These are phyloP conservation scores for Claviceps sp. DNA, from an alignment of 2,329 filamentous ascomycete species.

Conservation along the genomic window DNA sequence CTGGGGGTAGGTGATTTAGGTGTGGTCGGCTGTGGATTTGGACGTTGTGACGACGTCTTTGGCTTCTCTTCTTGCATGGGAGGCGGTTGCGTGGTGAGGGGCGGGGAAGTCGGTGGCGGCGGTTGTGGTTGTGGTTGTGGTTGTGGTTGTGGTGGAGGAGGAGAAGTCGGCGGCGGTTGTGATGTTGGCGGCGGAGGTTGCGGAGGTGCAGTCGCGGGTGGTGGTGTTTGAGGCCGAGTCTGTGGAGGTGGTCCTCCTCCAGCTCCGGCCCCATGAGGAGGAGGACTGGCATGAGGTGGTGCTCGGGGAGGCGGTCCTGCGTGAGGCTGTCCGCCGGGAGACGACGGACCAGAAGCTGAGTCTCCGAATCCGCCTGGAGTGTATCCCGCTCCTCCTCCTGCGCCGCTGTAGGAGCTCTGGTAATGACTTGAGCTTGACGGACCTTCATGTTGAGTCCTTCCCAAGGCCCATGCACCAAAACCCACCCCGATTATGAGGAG, in stretches of 20 bases:
- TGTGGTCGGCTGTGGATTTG: constrained; percentile 12
- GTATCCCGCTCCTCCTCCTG: constrained; percentile 9
- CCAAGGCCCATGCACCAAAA: constrained; percentile 58
- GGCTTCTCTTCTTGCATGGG: constrained; percentile 9
- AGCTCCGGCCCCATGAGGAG: not conserved
- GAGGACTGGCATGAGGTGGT: constrained; percentile 14
- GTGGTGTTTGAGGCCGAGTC: constrained; percentile 6
- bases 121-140: not conserved
- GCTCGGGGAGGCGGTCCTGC: constrained; percentile 14
- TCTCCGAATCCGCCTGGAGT: constrained; percentile 17
- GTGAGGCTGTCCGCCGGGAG: constrained; percentile 19
- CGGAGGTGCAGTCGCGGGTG: not conserved
- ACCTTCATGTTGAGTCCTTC: constrained; percentile 23
- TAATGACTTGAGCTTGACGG: constrained; percentile 9
- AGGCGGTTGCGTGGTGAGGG: not conserved
- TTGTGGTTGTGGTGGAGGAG: not conserved
- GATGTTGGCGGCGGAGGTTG: not conserved
- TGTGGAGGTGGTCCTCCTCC: constrained; percentile 4
- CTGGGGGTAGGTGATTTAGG: constrained; percentile 20
- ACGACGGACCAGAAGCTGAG: constrained; percentile 15
- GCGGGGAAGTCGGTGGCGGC: not conserved
- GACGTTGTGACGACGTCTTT: constrained; percentile 8
- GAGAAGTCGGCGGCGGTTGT: not conserved
- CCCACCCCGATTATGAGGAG: constrained; percentile 61
- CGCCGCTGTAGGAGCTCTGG: constrained; percentile 10